phyloP scores from a whole-genome alignment of 2,329 filamentous ascomycete genomes.

The Diaporthe sp. region DNA sequence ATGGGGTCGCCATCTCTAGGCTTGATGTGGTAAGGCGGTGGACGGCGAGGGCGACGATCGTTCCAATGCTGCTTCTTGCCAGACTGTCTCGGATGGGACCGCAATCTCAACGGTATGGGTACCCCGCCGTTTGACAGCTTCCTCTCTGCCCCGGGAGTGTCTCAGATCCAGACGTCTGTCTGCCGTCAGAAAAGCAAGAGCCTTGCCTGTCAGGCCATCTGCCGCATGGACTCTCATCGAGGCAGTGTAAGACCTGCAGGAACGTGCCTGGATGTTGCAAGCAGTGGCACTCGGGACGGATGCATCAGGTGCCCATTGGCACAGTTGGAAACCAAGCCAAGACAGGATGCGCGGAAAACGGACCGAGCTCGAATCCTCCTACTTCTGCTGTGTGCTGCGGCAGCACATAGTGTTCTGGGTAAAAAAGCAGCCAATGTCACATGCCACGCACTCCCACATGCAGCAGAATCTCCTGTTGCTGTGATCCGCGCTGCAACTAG shows the following conservation, averaged over 20 bases:
- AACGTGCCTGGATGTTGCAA: constrained; percentile 21
- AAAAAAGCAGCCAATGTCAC: constrained; percentile 23
- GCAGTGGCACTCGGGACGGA: neutral
- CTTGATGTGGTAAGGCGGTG: constrained; percentile 26
- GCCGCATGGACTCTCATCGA: constrained; percentile 20
- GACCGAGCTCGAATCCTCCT: constrained; percentile 31
- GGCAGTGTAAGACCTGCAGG: constrained; percentile 25
- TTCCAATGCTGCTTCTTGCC: constrained; percentile 23
- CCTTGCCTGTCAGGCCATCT: constrained; percentile 25
- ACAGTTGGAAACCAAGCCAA: constrained; percentile 14
- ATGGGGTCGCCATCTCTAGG: constrained; percentile 22
- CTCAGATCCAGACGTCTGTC: constrained; percentile 24
- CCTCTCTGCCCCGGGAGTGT: constrained; percentile 30
- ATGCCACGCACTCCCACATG: neutral
- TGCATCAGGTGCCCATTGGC: constrained; percentile 19
- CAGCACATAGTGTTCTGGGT: neutral
- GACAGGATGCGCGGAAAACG: constrained; percentile 29
- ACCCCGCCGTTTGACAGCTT: constrained; percentile 32
- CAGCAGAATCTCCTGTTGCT: constrained; percentile 8
- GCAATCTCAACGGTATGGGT: constrained; percentile 33
- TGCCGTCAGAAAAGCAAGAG: constrained; percentile 17
- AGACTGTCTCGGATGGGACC: constrained; percentile 37
- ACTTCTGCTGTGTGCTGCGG: neutral
- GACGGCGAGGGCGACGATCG: constrained; percentile 25
- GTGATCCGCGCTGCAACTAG: constrained; percentile 15